Conservation (phyloP, 345 rosid genomes). For the Bruguiera parviflora region DNA sequence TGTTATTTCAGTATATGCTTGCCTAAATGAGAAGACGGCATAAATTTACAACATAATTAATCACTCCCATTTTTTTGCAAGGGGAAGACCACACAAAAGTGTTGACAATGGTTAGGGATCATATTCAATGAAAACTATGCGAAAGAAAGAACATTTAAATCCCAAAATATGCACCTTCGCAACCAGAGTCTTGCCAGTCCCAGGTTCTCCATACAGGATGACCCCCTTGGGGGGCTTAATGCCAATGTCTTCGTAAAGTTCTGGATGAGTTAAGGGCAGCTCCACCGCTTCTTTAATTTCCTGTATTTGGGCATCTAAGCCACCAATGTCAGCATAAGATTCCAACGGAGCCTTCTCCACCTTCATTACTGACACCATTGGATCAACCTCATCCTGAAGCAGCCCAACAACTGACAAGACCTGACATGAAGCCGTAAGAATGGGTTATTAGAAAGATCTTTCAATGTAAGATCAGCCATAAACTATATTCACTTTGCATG, state of each 20-base stretch:
- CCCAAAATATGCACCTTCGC: constrained; percentile 62
- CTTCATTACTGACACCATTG: constrained; percentile 38
- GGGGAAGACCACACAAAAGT: too few relatives aligned
- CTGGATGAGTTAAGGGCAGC: constrained; percentile 98
- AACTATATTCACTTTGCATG: too few relatives aligned
- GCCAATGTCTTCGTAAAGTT: constrained; percentile 96
- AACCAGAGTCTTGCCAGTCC: constrained; percentile 98
- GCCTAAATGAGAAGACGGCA: too few relatives aligned
- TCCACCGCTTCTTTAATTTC: constrained; percentile 48
- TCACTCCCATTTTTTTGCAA: too few relatives aligned
- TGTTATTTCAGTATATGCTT: too few relatives aligned
- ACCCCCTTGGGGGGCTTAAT: constrained; percentile 99
- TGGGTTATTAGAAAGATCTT: background rate
- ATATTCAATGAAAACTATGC: background rate
- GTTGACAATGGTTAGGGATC: background rate
- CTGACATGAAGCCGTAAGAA: constrained; percentile 1
- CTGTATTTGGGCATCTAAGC: constrained; percentile 37
- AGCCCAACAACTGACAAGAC: constrained; percentile 37
- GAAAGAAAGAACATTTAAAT: background rate
- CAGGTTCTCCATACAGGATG: constrained; percentile 97
- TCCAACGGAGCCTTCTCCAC: constrained; percentile 38
- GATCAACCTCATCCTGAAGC: constrained; percentile 36
- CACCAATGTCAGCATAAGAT: constrained; percentile 37
- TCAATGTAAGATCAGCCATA: background rate
- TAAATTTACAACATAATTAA: too few relatives aligned